These are phyloP conservation scores for Sporisorium exsertum DNA, from an alignment of 1,284 basidiomycete species.

Conservation along the genomic window DNA sequence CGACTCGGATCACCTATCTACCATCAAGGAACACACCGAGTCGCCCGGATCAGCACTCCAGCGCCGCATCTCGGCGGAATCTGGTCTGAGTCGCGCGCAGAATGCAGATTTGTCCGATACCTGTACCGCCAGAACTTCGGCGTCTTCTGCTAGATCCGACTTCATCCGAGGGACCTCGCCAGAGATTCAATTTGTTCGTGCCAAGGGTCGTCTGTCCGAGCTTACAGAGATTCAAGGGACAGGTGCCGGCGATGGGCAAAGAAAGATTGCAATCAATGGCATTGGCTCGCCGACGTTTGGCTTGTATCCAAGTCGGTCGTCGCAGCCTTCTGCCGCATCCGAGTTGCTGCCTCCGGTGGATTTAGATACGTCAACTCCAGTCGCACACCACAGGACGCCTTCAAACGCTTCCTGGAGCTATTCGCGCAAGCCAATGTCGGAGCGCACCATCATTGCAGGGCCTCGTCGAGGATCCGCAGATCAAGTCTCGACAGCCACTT, in stretches of 20 bases:
- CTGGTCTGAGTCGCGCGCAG: slow-evolving; percentile 10
- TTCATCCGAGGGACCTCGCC: slow-evolving; percentile 5
- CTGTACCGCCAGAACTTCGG: slow-evolving; percentile 12
- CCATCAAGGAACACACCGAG: slow-evolving; percentile 44
- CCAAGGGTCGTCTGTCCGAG: neutral
- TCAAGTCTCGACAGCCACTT: neutral
- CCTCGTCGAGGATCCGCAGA: slow-evolving; percentile 21
- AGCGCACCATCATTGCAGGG: neutral
- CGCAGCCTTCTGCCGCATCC: slow-evolving; percentile 15
- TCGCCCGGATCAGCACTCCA: slow-evolving; percentile 28
- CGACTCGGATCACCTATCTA: slow-evolving; percentile 38
- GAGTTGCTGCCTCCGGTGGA: slow-evolving; percentile 34
- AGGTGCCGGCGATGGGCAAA: neutral
- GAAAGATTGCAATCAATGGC: slow-evolving; percentile 5
- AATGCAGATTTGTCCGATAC: slow-evolving; percentile 6
- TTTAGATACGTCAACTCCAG: slow-evolving; percentile 3
- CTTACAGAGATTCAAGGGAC: neutral
- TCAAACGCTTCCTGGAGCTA: slow-evolving; percentile 22
- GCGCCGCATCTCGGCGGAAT: slow-evolving; percentile 23
- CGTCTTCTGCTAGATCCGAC: slow-evolving; percentile 20
- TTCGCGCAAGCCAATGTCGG: slow-evolving; percentile 7
- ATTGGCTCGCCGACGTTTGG: slow-evolving; percentile 32
- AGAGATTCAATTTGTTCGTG: neutral
- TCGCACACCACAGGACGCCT: neutral
- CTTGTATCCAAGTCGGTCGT: slow-evolving; percentile 4